A percentile compares a stretch with the other conserved stretches of the same genome.
Evolutionary conservation across 176 grass and related monocot species (phyloP).

Genomic region (Aechmea fasciata): DNA sequence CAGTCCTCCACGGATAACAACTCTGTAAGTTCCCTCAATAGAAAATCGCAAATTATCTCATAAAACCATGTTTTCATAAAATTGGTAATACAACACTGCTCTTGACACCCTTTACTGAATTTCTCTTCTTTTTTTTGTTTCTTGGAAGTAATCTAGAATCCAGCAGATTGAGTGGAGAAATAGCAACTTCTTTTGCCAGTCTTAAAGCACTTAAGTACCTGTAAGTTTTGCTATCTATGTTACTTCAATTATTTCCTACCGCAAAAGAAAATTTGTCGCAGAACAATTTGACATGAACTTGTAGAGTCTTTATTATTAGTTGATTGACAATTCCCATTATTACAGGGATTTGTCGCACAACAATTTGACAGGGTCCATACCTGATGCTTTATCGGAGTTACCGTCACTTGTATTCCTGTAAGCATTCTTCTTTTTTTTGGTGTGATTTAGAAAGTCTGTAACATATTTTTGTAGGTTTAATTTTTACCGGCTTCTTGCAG

Average conservation of each 20-base stretch:
- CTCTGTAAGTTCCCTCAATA: slow-evolving; percentile 17
- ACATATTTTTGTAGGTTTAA: not conserved
- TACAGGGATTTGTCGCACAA: slow-evolving; percentile 21
- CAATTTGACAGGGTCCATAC: slow-evolving; percentile 14
- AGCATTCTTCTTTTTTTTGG: not conserved
- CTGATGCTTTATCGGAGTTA: slow-evolving; percentile 4
- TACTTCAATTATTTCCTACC: too few species aligned
- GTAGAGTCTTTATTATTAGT: not conserved
- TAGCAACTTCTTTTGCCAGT: slow-evolving; percentile 21
- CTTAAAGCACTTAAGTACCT: slow-evolving; percentile 20
- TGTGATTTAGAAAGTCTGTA: not conserved
- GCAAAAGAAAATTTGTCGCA: too few species aligned
- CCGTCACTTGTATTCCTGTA: slow-evolving; percentile 11
- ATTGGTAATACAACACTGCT: not conserved
- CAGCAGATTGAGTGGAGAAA: slow-evolving; percentile 10
- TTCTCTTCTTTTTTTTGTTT: not conserved
- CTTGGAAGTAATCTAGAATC: slow-evolving; percentile 20
- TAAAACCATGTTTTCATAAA: not conserved
- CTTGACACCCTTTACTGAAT: not conserved
- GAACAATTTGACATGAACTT: not conserved
- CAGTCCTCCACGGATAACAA: slow-evolving; percentile 21
- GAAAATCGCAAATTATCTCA: not conserved
- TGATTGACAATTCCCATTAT: not conserved
- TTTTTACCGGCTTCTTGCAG: slow-evolving; percentile 6
- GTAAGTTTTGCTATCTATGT: slow-evolving; percentile 14